Conservation (phyloP, 2,329 filamentous ascomycete genomes). For the Xylaria sp. region DNA sequence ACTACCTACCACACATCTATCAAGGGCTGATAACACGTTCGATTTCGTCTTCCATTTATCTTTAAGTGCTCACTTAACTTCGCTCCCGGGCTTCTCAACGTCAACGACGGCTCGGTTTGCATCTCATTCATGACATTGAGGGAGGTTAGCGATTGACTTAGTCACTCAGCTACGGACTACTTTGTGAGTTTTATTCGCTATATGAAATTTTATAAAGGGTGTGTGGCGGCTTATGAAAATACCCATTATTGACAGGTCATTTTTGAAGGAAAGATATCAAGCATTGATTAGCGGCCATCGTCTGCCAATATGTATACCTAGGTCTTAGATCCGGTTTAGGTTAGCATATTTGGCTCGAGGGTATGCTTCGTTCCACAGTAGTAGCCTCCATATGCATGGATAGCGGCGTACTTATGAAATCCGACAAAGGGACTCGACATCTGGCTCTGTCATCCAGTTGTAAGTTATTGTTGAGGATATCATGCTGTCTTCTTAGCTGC, state of each 20-base stretch:
- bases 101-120: too few relatives aligned
- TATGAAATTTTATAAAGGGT: not conserved
- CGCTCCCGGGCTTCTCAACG: not conserved
- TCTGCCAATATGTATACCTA: not conserved
- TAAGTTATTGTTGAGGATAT: not conserved
- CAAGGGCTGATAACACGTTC: not conserved
- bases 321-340: not conserved
- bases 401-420: not conserved
- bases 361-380: not conserved
- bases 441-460: not conserved
- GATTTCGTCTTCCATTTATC: not conserved
- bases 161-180: not conserved
- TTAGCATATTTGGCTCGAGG: not conserved
- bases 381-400: not conserved
- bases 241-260: conserved; percentile 1
- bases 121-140: not conserved
- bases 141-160: not conserved
- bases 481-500: not conserved
- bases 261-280: not conserved
- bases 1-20: not conserved
- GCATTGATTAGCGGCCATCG: not conserved
- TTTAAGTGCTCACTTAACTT: not conserved
- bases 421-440: not conserved
- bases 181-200: too few relatives aligned
- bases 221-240: not conserved